These are phyloP conservation scores for Letharia columbiana DNA, from an alignment of 495 filamentous ascomycete species.

Conservation along the genomic window DNA sequence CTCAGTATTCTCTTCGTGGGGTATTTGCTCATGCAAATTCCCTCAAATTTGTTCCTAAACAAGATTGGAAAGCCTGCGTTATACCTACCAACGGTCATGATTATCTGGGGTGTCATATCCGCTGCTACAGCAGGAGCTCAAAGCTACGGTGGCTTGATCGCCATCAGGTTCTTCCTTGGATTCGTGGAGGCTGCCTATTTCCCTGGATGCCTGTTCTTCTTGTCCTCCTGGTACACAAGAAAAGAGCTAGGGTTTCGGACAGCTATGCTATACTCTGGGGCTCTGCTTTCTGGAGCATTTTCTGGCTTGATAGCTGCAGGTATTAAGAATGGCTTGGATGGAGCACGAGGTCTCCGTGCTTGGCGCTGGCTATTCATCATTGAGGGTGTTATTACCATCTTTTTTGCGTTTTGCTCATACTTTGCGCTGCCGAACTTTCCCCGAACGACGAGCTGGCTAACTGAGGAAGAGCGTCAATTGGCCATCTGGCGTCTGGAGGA, in stretches of 20 bases:
- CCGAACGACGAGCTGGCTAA: slow-evolving; percentile 66
- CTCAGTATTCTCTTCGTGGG: slow-evolving; percentile 68
- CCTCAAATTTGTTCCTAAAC: slow-evolving; percentile 40
- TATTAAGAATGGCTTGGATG: slow-evolving; percentile 39
- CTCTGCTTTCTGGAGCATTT: slow-evolving; percentile 52
- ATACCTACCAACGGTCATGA: slow-evolving; percentile 58
- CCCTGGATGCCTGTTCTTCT: slow-evolving; percentile 42
- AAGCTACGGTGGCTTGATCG: slow-evolving; percentile 53
- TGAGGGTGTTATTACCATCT: slow-evolving; percentile 55
- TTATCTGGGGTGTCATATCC: slow-evolving; percentile 66
- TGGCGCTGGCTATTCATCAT: slow-evolving; percentile 75
- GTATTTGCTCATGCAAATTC: slow-evolving; percentile 47
- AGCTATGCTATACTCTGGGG: slow-evolving; percentile 41
- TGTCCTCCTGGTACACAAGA: slow-evolving; percentile 45
- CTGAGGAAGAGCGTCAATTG: slow-evolving; percentile 56
- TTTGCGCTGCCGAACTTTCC: slow-evolving; percentile 72
- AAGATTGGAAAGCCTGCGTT: slow-evolving; percentile 48
- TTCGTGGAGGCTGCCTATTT: slow-evolving; percentile 50
- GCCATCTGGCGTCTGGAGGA: slow-evolving; percentile 64
- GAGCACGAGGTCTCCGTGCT: slow-evolving; percentile 39
- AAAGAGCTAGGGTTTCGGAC: slow-evolving; percentile 43
- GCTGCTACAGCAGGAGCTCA: slow-evolving; percentile 49
- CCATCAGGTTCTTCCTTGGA: slow-evolving; percentile 63
- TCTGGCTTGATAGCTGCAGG: slow-evolving; percentile 53
- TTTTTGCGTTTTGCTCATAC: slow-evolving; percentile 43